Evolutionary conservation across 306 rosid species (phyloP), one percentile per base, ranked within the genome.

Genomic region (Gynostemma pentaphyllum): DNA sequence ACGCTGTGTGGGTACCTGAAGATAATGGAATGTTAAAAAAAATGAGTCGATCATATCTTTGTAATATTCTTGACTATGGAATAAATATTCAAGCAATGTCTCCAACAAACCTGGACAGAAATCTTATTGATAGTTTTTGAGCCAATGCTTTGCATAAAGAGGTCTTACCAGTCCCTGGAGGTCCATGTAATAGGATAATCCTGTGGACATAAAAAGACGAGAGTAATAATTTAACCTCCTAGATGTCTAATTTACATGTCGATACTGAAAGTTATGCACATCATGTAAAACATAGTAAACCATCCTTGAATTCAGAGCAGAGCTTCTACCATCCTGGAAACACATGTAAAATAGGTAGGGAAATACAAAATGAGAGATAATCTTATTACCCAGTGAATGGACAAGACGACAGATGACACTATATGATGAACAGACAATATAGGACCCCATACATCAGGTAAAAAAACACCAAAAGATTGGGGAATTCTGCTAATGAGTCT

Each of bases 121-220:
- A 84, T 45, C 87, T 80, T 45, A 94, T 81, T 48, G 95, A 86
- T 64, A 94, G 81, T 79, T 94, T 94, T 69, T 94, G 99, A 66
- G 97, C 94, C 73, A 94, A 72, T 48, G 99, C 95, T 82, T 94
- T 94, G 54, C 99, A 94, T 74, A 88, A 81, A 62, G 97, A 88
- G 29, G 99, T 94, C 76, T 88, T 94, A 55, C 97, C 97, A 21
- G 97, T 94, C 49, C 97, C 97, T 19, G 94, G 99, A 50, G 99
- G 97, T 70, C 97, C 99, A 67, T 94, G 99, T 62, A 94, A 78
- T 68, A 94, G 85, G 67, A 94, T 72, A 70, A 88, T 85, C 72
- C 99, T 88, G 82, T 74, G 64, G 70, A 68, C 67, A 57, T 41
- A 29, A 29, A 37, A 40, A 56, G 60, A 49, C 37, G 45, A 59